Evolutionary conservation across 2,329 filamentous ascomycete genomes (phyloP), one percentile per base, ranked within the genome.

Genomic region (Apiospora rasikravindrae): DNA sequence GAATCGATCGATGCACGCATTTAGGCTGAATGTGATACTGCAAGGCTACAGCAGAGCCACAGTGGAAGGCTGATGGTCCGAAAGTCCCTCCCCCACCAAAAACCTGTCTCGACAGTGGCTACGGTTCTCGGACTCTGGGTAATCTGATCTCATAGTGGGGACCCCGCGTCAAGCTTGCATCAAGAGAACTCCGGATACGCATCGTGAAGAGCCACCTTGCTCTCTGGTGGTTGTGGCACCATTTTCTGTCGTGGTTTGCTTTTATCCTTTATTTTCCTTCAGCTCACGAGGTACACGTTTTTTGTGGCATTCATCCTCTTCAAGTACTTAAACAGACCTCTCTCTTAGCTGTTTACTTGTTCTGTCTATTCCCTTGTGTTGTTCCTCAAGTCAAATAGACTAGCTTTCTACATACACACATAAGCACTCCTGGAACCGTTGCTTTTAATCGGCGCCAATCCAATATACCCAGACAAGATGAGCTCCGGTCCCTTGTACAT

Each of bases 401-500:
- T 40, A 64, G 57, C 57, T n/a, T n/a, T 13, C 57, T 40, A 37
- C 16, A 14, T 61, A n/a, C 16, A 14, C 37, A n/a, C 45, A n/a
- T 19, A 13, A 24, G 11, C 29, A 64, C 33, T 64, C 69, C 1
- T n/a, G 14, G 33, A 45, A 42, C 57, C 42, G 14, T 29, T 49
- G 19, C 11, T 10, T n/a, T 40, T 64, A 37, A 3, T 40, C n/a
- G 53, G 29, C 33, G 22, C 40, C 33, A n/a, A n/a, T 13, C 29
- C 22, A n/a, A n/a, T n/a, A 64, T 22, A 40, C 10, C 22, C 22
- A n/a, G 33, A 51, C 73, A 79, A 69, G 69, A 83, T 83, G 82
- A 79, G 76, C 72, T 77, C 80, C 74, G 87, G 85, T 44, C 91
- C 93, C 24, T 86, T 97, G 73, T 98, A 97, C 81, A 87, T 98